Evolutionary conservation across 2,329 filamentous ascomycete species (phyloP).

Genomic region (Didymella arachidicola): DNA sequence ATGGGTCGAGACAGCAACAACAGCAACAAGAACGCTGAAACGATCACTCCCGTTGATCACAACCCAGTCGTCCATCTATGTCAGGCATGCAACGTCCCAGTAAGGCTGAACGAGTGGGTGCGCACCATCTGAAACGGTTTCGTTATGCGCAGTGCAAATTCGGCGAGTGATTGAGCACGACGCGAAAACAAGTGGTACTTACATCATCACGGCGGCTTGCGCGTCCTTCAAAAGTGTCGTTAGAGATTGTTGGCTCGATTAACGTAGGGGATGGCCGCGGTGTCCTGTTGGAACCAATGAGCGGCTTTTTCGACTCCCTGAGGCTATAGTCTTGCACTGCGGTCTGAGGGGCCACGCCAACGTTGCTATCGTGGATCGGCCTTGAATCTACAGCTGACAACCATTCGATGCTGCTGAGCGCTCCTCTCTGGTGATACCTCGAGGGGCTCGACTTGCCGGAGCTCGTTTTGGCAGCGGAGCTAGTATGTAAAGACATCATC

Average conservation of each 20-base stretch:
- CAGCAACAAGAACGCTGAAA: conserved; percentile 9
- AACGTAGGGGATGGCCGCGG: conserved; percentile 36
- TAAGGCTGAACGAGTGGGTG: conserved; percentile 19
- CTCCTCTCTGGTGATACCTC: conserved; percentile 30
- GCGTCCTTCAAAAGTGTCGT: conserved; percentile 19
- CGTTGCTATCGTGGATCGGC: conserved; percentile 29
- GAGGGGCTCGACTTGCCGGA: conserved; percentile 29
- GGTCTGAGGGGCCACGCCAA: conserved; percentile 19
- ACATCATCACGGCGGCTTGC: conserved; percentile 37
- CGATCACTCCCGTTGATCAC: neutral
- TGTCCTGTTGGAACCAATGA: conserved; percentile 27
- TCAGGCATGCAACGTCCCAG: conserved; percentile 30
- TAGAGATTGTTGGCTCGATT: conserved; percentile 31
- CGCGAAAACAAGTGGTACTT: conserved; percentile 39
- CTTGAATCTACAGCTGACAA: conserved; percentile 24
- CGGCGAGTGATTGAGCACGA: conserved; percentile 27
- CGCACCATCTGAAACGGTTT: conserved; percentile 39
- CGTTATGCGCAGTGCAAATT: conserved; percentile 30
- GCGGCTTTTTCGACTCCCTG: conserved; percentile 29
- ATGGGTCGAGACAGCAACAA: conserved; percentile 2
- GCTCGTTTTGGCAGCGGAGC: conserved; percentile 31
- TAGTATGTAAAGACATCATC: conserved; percentile 40
- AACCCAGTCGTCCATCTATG: conserved; percentile 19
- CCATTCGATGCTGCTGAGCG: conserved; percentile 33
- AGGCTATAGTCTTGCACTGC: conserved; percentile 32